Evolutionary conservation across 2,329 filamentous ascomycete genomes (phyloP), one percentile per base, ranked within the genome.

Genomic region (Tolypocladium ovalisporum): DNA sequence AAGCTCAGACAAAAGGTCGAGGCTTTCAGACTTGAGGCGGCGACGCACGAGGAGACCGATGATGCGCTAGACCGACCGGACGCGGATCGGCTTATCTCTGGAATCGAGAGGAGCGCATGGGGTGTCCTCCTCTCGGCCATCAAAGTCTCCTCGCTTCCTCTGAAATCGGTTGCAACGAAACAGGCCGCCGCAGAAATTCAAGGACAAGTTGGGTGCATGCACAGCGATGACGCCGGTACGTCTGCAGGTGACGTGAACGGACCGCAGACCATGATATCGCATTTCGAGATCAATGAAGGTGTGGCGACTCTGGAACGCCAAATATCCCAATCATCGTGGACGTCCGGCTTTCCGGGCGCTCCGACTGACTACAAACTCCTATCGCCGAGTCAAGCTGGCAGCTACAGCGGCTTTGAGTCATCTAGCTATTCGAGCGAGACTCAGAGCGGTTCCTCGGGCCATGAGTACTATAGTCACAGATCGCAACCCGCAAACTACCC

Each of bases 1-100:
- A 59, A 58, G 27, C 59, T 73, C 19, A 67, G 69, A 51, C 65
- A 67, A 53, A 71, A 69, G 53, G 55, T 68, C 19, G 44, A 59
- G 47, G 40, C 49, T 61, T 40, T 64, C 1, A 47, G 29, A 22
- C 12, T 17, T 4, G 27, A 6, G 17, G 9, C 32, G 10, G 34
- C 5, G 12, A 5, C 22, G 13, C 2, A n/a, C 7, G 24, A n/a
- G 7, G 29, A 56, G 3, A 27, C 4, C 3, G 40, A 54, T n/a
- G 39, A 32, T 42, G 29, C 27, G 27, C 42, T 19, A 29, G 17
- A 24, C 17, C 35, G 19, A 19, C 32, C 27, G 6, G 22, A 27
- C 12, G 19, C 6, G 9, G 49, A 53, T 42, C 2, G 24, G 6
- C 34, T 56, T 36, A 52, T 44, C 10, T 53, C 51, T 13, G 49